These are phyloP conservation scores for Penicillium manginii DNA, from an alignment of 495 filamentous ascomycete genomes.

Conservation along the genomic window DNA sequence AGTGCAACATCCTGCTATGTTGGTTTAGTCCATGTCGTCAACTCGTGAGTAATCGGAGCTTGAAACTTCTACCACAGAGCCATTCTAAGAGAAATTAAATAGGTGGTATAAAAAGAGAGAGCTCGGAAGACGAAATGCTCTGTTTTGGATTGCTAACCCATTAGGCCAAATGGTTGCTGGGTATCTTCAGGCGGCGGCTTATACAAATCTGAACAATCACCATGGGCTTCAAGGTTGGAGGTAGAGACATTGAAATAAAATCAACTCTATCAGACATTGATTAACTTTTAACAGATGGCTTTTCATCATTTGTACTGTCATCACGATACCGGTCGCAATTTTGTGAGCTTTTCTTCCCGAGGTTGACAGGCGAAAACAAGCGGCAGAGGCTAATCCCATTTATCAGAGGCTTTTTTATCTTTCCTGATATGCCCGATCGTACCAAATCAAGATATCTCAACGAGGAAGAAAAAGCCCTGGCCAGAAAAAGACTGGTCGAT, in stretches of 20 bases:
- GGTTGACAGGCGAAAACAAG: too few relatives aligned
- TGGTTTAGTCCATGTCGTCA: conserved; percentile 28
- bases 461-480: background rate
- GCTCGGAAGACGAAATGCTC: conserved; percentile 26
- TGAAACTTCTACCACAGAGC: too few relatives aligned
- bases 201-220: conserved; percentile 27
- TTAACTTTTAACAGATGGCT: conserved; percentile 20
- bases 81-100: too few relatives aligned
- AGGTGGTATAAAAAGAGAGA: conserved; percentile 32
- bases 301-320: conserved; percentile 32
- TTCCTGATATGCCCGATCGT: background rate
- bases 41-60: conserved; percentile 9
- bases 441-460: background rate
- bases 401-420: background rate
- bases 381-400: too few relatives aligned
- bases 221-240: conserved; percentile 31
- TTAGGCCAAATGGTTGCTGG: conserved; percentile 35
- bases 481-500: background rate
- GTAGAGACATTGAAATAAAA: conserved; percentile 4
- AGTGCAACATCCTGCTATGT: conserved; percentile 23
- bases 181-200: conserved; percentile 34
- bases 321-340: conserved; percentile 32
- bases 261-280: background rate
- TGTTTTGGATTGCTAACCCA: conserved; percentile 31
- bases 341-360: conserved; percentile 14